Conservation (phyloP, 495 filamentous ascomycete species). For the Oidiodendron maius region DNA sequence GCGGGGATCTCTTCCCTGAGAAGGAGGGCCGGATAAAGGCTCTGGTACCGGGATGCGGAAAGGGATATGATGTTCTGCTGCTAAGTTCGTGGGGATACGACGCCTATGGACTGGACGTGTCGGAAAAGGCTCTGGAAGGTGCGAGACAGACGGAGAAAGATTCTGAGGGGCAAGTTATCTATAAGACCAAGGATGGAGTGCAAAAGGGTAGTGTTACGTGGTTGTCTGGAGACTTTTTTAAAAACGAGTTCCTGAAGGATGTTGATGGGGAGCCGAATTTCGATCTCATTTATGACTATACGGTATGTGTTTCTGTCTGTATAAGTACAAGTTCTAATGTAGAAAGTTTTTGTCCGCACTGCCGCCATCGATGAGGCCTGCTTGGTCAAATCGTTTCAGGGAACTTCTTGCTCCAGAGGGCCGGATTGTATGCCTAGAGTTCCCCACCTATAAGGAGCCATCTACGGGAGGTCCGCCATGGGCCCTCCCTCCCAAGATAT, state of each 20-base stretch:
- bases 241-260: constrained; percentile 50
- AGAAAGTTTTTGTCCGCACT: constrained; percentile 77
- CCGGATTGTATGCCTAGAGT: constrained; percentile 79
- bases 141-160: constrained; percentile 42
- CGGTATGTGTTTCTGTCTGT: constrained; percentile 41
- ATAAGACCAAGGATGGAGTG: constrained; percentile 36
- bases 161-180: constrained; percentile 28
- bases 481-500: constrained; percentile 53
- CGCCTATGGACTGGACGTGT: constrained; percentile 66
- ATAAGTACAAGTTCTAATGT: constrained; percentile 7
- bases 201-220: constrained; percentile 53
- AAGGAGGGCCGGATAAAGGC: constrained; percentile 26
- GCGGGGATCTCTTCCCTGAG: constrained; percentile 29
- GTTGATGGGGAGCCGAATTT: constrained; percentile 46
- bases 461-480: constrained; percentile 64
- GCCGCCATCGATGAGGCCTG: constrained; percentile 51
- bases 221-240: constrained; percentile 69
- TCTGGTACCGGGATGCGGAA: constrained; percentile 68
- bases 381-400: constrained; percentile 64
- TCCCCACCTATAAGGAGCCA: constrained; percentile 64
- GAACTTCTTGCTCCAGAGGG: constrained; percentile 53
- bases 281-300: constrained; percentile 83
- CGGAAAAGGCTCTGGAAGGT: constrained; percentile 45
- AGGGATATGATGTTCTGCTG: constrained; percentile 68
- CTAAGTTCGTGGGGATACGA: constrained; percentile 68